Evolutionary conservation across 2,329 filamentous ascomycete genomes (phyloP), one percentile per base, ranked within the genome.

Genomic region (Talaromyces sp.): DNA sequence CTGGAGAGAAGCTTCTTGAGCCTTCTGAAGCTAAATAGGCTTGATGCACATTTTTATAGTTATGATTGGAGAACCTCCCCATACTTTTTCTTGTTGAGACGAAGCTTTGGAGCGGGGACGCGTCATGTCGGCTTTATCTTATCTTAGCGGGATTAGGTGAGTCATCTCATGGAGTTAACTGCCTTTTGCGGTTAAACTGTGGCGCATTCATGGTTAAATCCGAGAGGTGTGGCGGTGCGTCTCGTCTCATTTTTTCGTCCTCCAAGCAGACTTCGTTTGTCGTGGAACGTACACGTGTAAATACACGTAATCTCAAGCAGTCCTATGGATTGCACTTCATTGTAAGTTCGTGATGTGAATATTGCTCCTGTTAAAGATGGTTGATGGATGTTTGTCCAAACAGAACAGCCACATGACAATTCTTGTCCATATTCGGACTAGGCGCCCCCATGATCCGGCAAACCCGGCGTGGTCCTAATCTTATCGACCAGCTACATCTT

Each of bases 1-100:
- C 47, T 57, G 22, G 19, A 63, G 16, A 50, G 64, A 65, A 65
- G 64, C 47, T 62, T 62, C 60, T 9, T 27, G 64, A 45, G n/a
- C 13, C 37, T 65, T 65, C 63, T 57, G 5, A 7, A 50, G 45
- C 19, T 27, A 24, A 14, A 24, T 22, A 14, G 6, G n/a, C 10
- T 56, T 4, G 31, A 56, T 37, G 31, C 0, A 37, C 1, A 19
- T 24, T 11, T 3, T 16, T 0, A 9, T 13, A 16, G 6, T 1
- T 37, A 0, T 56, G 11, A 56, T 19, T 56, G 33, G 33, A 24
- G 10, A 56, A 8, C 19, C 14, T 10, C 52, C 31, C 10, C n/a
- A 13, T 22, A 9, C 52, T 22, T 39, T 10, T 56, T 16, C 13
- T 1, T 37, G 9, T n/a, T 13, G 24, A 48, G 24, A 31, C 47